Evolutionary conservation across 257 asterid species (phyloP).

Genomic region (Nicotiana otophora): DNA sequence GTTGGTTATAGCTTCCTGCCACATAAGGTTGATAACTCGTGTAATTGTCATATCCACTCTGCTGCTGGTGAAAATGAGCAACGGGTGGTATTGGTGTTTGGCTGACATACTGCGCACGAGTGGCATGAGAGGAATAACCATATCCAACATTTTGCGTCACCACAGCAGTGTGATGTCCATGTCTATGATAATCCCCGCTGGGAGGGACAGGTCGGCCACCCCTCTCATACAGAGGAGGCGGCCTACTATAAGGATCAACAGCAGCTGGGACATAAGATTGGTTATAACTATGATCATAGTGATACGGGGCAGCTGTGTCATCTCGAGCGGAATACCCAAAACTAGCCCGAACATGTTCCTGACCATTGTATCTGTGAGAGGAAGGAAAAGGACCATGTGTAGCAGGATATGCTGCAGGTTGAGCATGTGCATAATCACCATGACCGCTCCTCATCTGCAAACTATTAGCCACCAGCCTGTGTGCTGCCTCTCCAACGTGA

Average conservation of each 20-base stretch:
- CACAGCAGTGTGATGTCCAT: constrained; percentile 41
- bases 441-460: constrained; percentile 38
- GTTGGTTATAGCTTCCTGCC: constrained; percentile 23
- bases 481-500: constrained; percentile 91
- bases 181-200: constrained; percentile 32
- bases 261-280: constrained; percentile 39
- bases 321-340: constrained; percentile 35
- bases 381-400: constrained; percentile 31
- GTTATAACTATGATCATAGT: constrained; percentile 37
- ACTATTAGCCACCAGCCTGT: constrained; percentile 73
- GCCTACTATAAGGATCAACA: constrained; percentile 30
- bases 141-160: constrained; percentile 34
- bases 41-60: constrained; percentile 29
- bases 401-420: constrained; percentile 30
- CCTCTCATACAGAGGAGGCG: constrained; percentile 30
- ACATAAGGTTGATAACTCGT: constrained; percentile 34
- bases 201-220: constrained; percentile 23
- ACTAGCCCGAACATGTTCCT: constrained; percentile 26
- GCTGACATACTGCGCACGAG: constrained; percentile 21
- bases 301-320: constrained; percentile 21
- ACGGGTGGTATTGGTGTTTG: constrained; percentile 32
- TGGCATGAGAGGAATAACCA: constrained; percentile 36
- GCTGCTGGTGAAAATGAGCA: constrained; percentile 27
- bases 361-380: constrained; percentile 26
- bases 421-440: constrained; percentile 31